A percentile compares a stretch with the other conserved stretches of the same genome.
Evolutionary conservation across 192 early-diverging fungal species (phyloP).

Genomic region (Coemansia sp.): DNA sequence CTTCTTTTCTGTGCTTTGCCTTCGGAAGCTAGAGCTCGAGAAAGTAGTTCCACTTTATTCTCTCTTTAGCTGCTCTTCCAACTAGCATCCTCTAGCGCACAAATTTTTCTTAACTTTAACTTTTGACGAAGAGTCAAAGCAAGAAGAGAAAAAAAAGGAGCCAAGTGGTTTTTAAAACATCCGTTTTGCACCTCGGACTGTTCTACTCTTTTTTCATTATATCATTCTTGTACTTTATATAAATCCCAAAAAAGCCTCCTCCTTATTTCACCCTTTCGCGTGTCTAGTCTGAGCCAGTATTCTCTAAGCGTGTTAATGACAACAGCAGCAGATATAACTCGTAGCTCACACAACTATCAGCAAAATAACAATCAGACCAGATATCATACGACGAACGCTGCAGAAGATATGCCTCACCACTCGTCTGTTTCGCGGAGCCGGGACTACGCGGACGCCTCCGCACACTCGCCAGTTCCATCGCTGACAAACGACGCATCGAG

Average conservation of each 20-base stretch:
- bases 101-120: neutral
- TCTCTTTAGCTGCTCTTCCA: neutral
- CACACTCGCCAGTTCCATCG: constrained; percentile 46
- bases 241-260: constrained; percentile 5
- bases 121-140: neutral
- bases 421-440: constrained; percentile 1
- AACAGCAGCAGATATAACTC: constrained; percentile 15
- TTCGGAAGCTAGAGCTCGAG: neutral
- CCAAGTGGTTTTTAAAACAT: neutral
- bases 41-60: neutral
- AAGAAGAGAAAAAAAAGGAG: neutral
- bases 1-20: neutral
- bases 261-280: neutral
- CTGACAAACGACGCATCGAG: constrained; percentile 36
- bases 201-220: neutral
- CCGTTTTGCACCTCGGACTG: too few species aligned
- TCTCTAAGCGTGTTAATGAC: constrained; percentile 1
- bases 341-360: neutral
- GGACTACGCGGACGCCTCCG: constrained; percentile 10
- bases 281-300: too few species aligned
- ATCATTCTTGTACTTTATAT: constrained; percentile 6
- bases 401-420: constrained; percentile 9
- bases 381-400: neutral
- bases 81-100: neutral
- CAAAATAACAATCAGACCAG: constrained; percentile 1